Evolutionary conservation across 2,329 filamentous ascomycete genomes (phyloP), one percentile per base, ranked within the genome.

Genomic region (Penicillium sp.): DNA sequence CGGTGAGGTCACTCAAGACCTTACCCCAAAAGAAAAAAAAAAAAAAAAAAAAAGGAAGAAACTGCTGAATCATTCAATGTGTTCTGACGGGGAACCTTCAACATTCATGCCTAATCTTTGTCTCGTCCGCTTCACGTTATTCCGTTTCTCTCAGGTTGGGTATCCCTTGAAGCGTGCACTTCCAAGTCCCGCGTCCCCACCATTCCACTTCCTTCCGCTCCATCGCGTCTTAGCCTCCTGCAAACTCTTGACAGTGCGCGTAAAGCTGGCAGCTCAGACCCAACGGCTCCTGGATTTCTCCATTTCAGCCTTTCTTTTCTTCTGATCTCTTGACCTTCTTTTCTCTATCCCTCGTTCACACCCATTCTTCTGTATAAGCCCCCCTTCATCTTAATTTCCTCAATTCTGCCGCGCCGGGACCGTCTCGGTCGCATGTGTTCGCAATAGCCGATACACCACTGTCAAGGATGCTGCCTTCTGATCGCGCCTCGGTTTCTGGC

Each of bases 391-490:
- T 47, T 14, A 18, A 32, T 50, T 40, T 42, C n/a, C 23, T 38
- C 35, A 44, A 19, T 35, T 44, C 48, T 45, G 26, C 13, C 23
- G 51, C 41, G 39, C 38, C 48, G 52, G 49, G 48, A 39, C 50
- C 40, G 46, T 59, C 56, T 50, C 57, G 62, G 56, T 58, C 51
- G 55, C 50, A 61, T 62, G 63, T 60, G 57, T 47, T 56, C 55
- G 47, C 61, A 60, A 54, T 61, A 59, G 50, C 47, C 52, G 51
- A 47, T 53, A 56, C 47, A 55, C 51, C 30, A 52, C 54, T 41
- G 59, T 69, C 67, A 69, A 75, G 70, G 70, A 75, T 75, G 73
- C 70, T 74, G 70, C 66, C 67, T 67, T 60, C 60, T 69, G 63
- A 62, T 66, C 58, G 64, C 60, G 64, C 61, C 62, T 66, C 62